phyloP scores from a whole-genome alignment of 305 asterid species.

The Fraxinus albicans region DNA sequence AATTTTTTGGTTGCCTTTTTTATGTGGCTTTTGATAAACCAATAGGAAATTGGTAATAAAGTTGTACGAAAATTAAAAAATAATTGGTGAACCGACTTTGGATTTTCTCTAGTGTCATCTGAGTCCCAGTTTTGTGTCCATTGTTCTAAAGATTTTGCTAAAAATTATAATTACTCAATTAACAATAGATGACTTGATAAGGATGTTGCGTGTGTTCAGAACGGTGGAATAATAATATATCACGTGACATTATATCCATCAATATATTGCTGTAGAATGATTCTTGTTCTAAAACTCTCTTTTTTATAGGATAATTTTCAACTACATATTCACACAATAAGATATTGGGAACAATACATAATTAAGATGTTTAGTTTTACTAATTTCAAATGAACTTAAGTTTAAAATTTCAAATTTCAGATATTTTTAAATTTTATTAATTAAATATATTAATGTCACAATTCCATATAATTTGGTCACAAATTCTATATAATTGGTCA shows the following conservation, averaged over 20 bases:
- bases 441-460: too few relatives aligned
- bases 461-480: too few relatives aligned
- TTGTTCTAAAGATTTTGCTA: too few relatives aligned
- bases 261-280: neutral
- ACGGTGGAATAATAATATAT: too few relatives aligned
- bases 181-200: neutral
- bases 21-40: conserved; percentile 7
- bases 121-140: neutral
- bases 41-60: neutral
- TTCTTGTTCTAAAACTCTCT: neutral
- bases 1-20: neutral
- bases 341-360: too few relatives aligned
- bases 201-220: neutral
- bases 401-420: too few relatives aligned
- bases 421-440: too few relatives aligned
- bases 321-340: neutral
- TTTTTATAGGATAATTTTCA: neutral
- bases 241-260: neutral
- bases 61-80: neutral
- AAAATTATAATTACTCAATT: neutral
- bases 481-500: too few relatives aligned
- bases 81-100: neutral
- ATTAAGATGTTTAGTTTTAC: too few relatives aligned
- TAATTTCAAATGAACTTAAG: too few relatives aligned
- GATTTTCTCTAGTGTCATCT: neutral